phyloP scores from a whole-genome alignment of 495 filamentous ascomycete genomes.

The Trichoderma parareesei region DNA sequence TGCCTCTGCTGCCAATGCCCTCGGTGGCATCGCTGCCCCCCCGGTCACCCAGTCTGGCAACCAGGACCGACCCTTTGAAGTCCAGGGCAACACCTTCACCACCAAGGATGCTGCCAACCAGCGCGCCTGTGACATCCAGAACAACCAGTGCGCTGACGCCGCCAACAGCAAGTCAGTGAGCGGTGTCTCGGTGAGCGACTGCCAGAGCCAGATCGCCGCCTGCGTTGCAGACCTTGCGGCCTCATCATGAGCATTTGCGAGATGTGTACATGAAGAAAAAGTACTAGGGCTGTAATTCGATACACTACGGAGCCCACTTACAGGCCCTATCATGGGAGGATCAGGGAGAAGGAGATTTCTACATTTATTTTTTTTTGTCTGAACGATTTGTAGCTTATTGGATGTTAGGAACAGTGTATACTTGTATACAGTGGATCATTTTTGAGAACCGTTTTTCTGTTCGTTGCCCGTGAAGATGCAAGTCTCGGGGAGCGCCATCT shows the following conservation, averaged over 20 bases:
- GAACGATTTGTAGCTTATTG: conserved; percentile 8
- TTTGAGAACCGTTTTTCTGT: neutral
- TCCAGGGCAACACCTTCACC: conserved; percentile 44
- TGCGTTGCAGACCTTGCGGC: conserved; percentile 20
- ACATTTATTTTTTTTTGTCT: conserved; percentile 6
- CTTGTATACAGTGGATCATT: conserved; percentile 8
- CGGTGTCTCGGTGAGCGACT: conserved; percentile 31
- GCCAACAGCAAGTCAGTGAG: conserved; percentile 29
- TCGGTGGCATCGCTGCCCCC: conserved; percentile 29
- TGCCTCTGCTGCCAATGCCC: conserved; percentile 14
- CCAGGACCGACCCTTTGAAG: conserved; percentile 36
- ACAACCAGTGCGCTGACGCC: conserved; percentile 42
- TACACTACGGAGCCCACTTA: neutral
- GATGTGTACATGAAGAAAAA: conserved; percentile 1
- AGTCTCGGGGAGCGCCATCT: no score
- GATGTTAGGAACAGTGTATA: conserved; percentile 10
- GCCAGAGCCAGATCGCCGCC: conserved; percentile 31
- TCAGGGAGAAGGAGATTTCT: conserved; percentile 8
- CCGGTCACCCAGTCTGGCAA: conserved; percentile 33
- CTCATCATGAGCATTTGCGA: neutral
- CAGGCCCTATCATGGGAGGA: neutral
- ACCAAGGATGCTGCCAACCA: conserved; percentile 32
- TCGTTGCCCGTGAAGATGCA: neutral
- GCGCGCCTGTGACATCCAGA: conserved; percentile 39
- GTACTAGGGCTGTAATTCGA: conserved; percentile 6